phyloP scores from a whole-genome alignment of 805 yeast genomes.

The Yamadazyma scolyti region DNA sequence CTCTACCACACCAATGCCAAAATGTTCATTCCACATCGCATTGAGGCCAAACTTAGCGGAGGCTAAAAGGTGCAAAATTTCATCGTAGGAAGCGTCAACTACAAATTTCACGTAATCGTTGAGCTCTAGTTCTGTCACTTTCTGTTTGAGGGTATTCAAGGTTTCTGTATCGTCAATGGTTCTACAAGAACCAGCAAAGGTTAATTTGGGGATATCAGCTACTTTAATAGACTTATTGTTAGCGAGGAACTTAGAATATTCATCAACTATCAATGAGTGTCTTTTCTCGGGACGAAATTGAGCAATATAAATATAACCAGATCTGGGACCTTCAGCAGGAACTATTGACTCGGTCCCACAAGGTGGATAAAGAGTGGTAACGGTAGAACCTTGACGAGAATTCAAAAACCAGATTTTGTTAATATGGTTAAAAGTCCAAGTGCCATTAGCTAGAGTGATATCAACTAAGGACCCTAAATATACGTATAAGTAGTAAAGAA shows the following conservation, averaged over 20 bases:
- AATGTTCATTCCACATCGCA: slow-evolving; percentile 99
- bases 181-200: slow-evolving; percentile 84
- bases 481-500: slow-evolving; percentile 60
- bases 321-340: slow-evolving; percentile 21
- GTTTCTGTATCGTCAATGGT: slow-evolving; percentile 58
- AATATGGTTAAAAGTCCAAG: slow-evolving; percentile 89
- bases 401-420: slow-evolving; percentile 56
- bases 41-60: slow-evolving; percentile 75
- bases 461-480: slow-evolving; percentile 65
- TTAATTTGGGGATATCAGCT: slow-evolving; percentile 47
- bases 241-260: slow-evolving; percentile 56
- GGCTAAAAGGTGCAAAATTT: slow-evolving; percentile 51
- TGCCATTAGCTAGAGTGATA: slow-evolving; percentile 71
- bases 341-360: slow-evolving; percentile 59
- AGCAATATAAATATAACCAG: slow-evolving; percentile 61
- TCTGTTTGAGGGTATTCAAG: slow-evolving; percentile 46
- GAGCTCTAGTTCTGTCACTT: slow-evolving; percentile 30
- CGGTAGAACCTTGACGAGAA: slow-evolving; percentile 13
- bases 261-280: slow-evolving; percentile 63
- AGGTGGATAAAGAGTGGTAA: slow-evolving; percentile 77
- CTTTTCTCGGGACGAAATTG: slow-evolving; percentile 96
- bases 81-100: slow-evolving; percentile 70
- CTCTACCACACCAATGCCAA: slow-evolving; percentile 96
- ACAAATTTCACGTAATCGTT: slow-evolving; percentile 48
- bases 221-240: slow-evolving; percentile 15